Evolutionary conservation across 192 early-diverging fungal genomes (phyloP).

Genomic region (Coemansia sp.): DNA sequence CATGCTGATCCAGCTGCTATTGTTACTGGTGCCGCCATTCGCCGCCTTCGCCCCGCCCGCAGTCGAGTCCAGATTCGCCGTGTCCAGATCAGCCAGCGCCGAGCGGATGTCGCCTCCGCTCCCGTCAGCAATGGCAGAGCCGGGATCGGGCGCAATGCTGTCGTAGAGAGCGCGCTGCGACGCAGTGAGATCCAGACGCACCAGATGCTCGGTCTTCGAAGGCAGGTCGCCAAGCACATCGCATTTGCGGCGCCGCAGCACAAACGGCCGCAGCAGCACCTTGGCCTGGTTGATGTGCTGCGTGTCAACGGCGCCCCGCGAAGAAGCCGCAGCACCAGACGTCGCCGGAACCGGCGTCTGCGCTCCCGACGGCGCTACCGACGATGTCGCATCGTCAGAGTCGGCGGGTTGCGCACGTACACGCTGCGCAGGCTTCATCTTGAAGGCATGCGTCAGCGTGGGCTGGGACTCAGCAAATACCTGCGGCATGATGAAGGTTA

Average conservation of each 20-base stretch:
- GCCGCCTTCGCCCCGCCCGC: neutral
- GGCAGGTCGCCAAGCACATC: constrained; percentile 70
- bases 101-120: constrained; percentile 18
- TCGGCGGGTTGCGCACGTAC: constrained; percentile 17
- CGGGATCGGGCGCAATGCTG: constrained; percentile 38
- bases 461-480: constrained; percentile 63
- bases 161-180: constrained; percentile 61
- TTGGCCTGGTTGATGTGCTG: constrained; percentile 77
- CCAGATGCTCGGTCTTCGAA: constrained; percentile 58
- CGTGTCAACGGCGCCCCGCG: constrained; percentile 34
- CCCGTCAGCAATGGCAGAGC: neutral
- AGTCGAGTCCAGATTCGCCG: constrained; percentile 16
- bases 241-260: constrained; percentile 77
- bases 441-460: constrained; percentile 48
- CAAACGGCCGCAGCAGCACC: constrained; percentile 85
- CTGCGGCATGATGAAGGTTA: constrained; percentile 85
- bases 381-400: constrained; percentile 41
- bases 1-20: constrained; percentile 55
- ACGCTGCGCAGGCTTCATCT: constrained; percentile 23
- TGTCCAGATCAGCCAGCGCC: constrained; percentile 25
- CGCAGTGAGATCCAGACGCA: constrained; percentile 54
- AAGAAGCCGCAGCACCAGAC: neutral
- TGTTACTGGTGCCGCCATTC: constrained; percentile 6
- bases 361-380: constrained; percentile 26
- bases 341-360: constrained; percentile 27